Percentiles rank a stretch among this genome's conserved stretches.
phyloP scores from a whole-genome alignment of 2,329 filamentous ascomycete genomes.

The Nothophaeocryptopus gaeumannii region DNA sequence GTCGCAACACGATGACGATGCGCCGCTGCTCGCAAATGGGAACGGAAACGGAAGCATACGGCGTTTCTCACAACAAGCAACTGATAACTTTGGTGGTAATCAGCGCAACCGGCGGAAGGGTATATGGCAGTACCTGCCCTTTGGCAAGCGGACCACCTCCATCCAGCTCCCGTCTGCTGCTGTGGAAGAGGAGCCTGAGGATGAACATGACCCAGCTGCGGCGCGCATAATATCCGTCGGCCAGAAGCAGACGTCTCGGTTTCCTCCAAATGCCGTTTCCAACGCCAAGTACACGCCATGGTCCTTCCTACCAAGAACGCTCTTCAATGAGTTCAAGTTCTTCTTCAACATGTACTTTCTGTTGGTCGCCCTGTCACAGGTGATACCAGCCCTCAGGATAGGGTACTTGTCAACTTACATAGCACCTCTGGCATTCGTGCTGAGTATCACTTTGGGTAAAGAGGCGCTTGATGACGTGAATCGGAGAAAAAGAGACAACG shows the following conservation, averaged over 20 bases:
- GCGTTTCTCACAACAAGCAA: slow-evolving; percentile 13
- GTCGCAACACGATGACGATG: slow-evolving; percentile 62
- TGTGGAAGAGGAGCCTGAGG: slow-evolving; percentile 40
- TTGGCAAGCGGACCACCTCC: slow-evolving; percentile 20
- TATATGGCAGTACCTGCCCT: slow-evolving; percentile 29
- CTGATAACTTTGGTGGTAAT: slow-evolving; percentile 17
- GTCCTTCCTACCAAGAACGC: slow-evolving; percentile 87
- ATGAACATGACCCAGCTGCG: slow-evolving; percentile 59
- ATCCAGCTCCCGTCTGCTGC: slow-evolving; percentile 26
- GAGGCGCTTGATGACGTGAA: slow-evolving; percentile 93
- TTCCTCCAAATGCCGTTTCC: slow-evolving; percentile 86
- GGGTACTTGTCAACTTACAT: slow-evolving; percentile 95
- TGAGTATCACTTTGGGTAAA: slow-evolving; percentile 89
- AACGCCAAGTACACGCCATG: slow-evolving; percentile 97
- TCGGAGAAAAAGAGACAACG: slow-evolving; percentile 78
- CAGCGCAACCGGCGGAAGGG: slow-evolving; percentile 22
- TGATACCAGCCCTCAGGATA: slow-evolving; percentile 83
- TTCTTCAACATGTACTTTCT: slow-evolving; percentile 99
- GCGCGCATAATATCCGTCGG: slow-evolving; percentile 76
- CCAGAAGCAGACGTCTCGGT: slow-evolving; percentile 67
- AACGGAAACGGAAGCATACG: slow-evolving; percentile 13
- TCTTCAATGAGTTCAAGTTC: slow-evolving; percentile 99
- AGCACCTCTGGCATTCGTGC: slow-evolving; percentile 85
- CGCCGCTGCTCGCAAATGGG: slow-evolving; percentile 58
- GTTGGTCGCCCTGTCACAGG: slow-evolving; percentile 88